Base-by-base conservation (phyloP, 495 filamentous ascomycete species). In the Aspergillus campestris region DNA sequence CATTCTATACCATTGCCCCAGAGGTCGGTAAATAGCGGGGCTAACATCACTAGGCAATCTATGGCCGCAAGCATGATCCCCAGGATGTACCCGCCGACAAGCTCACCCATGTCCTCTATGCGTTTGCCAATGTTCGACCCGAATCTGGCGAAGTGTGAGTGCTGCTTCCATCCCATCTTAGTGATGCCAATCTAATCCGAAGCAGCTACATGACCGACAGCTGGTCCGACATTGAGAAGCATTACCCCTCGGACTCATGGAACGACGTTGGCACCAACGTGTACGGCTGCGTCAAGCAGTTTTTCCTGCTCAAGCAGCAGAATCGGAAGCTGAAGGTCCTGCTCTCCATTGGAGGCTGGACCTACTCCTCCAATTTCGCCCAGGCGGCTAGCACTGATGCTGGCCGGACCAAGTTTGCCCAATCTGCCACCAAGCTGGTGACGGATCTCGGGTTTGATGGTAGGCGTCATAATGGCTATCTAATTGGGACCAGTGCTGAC, bases 321-420 rank as follows among this genome's bases (percentile, higher is more conserved):
- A 82, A 97, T 65, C 81, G 92, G 43, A 82, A 94, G 59, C 70
- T 98, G 37, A 96, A 97, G 66, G 75, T 94, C 6, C 74, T 97
- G 8, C 79, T 99, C 9, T 94, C 87, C 38, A 92, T 99, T 51
- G 92, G 92, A 48, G 92, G 92, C 28, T 97, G 94, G 92, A 95
- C 90, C 0, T 97, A 96, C 62, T 87, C 85, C 41, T 64, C 78
- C 58, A 94, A 95, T 65, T 95, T 99, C 60, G 73, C 78, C 13
- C 73, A 72, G 33, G 86, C 89, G 35, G 65, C 65, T 11, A 65
- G 61, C 47, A 83, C 81, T 0, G 66, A 75, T 0, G 58, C 67
- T n/a, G 87, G 89, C 1, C 77, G 90, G 10, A 64, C 67, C n/a
- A 74, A 44, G 3, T 96, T 95, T 66, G 90, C 89, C 5, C 61